Evolutionary conservation across 345 rosid genomes (phyloP), one percentile per base, ranked within the genome.

Genomic region (Citropsis articulata): DNA sequence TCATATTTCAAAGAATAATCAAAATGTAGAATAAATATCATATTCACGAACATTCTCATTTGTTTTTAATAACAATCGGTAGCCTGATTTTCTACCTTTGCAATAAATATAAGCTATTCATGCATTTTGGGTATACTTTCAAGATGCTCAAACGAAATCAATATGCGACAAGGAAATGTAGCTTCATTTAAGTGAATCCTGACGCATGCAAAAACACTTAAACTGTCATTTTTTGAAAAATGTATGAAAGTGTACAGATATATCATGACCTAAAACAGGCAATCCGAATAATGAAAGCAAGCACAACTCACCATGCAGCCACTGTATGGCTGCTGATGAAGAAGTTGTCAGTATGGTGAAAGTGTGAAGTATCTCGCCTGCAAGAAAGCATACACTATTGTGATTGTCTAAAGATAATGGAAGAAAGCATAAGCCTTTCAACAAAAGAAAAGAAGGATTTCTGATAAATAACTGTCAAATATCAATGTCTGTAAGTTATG

Each of bases 241-340:
- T 5, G 12, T 61, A 35, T 24, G 6, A 6, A 38, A 38, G 57
- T 25, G 28, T 18, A 12, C 4, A 62, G 25, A 36, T 21, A 59
- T 45, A 40, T 25, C 25, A 65, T n/a, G 31, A 9, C 48, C 25
- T 53, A 72, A 38, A 28, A 35, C 22, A 24, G 8, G 73, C 36
- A 79, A 69, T 24, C 71, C 45, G 45, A 57, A 77, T 63, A 73
- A 42, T 27, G 25, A n/a, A 79, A 77, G 78, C 76, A 79, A 27
- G 31, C 42, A 61, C 7, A 25, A 80, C 95, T 92, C 57, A 95
- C 99, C 99, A 83, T 95, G 99, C 81, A 92, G 84, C 97, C 95
- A 95, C 65, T 84, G 78, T 10, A 95, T 82, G 28, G 91, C 76
- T 27, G 96, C 75, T 19, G 98, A 92, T 24, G 98, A 86, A 45